Evolutionary conservation across 2,329 filamentous ascomycete genomes (phyloP).

Genomic region (Fusarium continuum): DNA sequence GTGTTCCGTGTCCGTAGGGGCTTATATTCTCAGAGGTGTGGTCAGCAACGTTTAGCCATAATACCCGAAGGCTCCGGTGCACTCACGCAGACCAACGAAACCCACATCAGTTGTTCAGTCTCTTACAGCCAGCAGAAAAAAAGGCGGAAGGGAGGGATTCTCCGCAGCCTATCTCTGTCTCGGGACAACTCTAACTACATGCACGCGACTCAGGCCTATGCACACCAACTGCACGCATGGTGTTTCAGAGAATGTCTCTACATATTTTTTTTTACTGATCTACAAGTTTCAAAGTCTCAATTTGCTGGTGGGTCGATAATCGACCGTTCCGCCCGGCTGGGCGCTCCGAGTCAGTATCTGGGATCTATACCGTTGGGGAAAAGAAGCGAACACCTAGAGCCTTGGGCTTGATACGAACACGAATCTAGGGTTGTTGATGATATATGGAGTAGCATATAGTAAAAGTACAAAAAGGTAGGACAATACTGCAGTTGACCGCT

Average conservation of each 20-base stretch:
- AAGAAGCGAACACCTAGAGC: not conserved
- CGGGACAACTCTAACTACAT: conserved; percentile 10
- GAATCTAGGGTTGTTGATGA: not conserved
- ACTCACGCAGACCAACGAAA: not conserved
- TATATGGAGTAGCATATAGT: not conserved
- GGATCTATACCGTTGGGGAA: not conserved
- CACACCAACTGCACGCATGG: conserved; percentile 11
- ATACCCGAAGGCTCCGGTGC: conserved; percentile 1
- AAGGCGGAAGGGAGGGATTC: not conserved
- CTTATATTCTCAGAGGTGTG: not conserved
- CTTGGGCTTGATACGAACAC: not conserved
- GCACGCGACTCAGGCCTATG: conserved; percentile 23
- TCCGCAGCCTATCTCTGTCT: conserved; percentile 29
- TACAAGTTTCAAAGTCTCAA: conserved; percentile 2
- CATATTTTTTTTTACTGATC: conserved; percentile 1
- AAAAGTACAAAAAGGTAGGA: not conserved
- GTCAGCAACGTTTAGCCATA: not conserved
- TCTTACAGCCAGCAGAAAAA: conserved; percentile 1
- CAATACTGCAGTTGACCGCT: conserved; percentile 9
- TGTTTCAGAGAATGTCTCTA: conserved; percentile 33
- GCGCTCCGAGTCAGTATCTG: not conserved
- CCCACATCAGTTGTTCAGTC: not conserved
- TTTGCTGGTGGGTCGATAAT: conserved; percentile 2
- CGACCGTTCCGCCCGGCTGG: not conserved
- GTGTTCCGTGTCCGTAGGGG: conserved; percentile 8